Evolutionary conservation across 345 rosid genomes (phyloP), one percentile per base, ranked within the genome.

Genomic region (Combretum micranthum): DNA sequence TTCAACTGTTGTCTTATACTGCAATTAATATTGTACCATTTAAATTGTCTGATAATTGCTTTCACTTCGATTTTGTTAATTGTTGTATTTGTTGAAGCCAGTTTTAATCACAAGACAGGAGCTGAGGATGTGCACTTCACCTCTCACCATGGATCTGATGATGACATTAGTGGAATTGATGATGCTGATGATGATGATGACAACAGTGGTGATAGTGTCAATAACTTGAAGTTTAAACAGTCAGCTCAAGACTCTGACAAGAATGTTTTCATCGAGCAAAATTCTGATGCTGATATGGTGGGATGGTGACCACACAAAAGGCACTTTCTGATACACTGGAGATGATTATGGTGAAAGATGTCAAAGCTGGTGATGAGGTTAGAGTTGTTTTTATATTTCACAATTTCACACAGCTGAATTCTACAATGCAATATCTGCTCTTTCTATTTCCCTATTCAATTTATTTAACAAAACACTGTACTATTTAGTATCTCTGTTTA

Each of bases 41-140:
- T 3, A 13, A 17, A 49, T 1, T 32, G 39, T 32, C 39, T 32
- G 20, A 17, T 13, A 39, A 10, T 50, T 54, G 21, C 61, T 64
- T 25, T 37, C 9, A 20, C 45, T 57, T 57, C 20, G 11, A 16
- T 44, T 16, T 20, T 13, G 9, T 20, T 18, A 22, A 51, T 61
- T 50, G 26, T 60, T 50, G 20, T 17, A 50, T 3, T 13, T 43
- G 13, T 18, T 54, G 42, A 25, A 52, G 73, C 50, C 76, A 88
- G 98, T 53, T 91, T 88, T 70, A 91, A 91, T 69, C 98, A 88
- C 83, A 91, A 84, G 75, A 86, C 95, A 23, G 96, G 90, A 21
- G 88, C 83, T 2, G 96, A 88, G 69, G 96, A 91, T 62, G 95
- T 86, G 22, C 95, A 88, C 71, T 81, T 88, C 69, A 82, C 90